A percentile compares a stretch with the other conserved stretches of the same genome.
These are phyloP conservation scores for Inga oerstediana DNA, from an alignment of 306 rosid genomes.

Conservation along the genomic window DNA sequence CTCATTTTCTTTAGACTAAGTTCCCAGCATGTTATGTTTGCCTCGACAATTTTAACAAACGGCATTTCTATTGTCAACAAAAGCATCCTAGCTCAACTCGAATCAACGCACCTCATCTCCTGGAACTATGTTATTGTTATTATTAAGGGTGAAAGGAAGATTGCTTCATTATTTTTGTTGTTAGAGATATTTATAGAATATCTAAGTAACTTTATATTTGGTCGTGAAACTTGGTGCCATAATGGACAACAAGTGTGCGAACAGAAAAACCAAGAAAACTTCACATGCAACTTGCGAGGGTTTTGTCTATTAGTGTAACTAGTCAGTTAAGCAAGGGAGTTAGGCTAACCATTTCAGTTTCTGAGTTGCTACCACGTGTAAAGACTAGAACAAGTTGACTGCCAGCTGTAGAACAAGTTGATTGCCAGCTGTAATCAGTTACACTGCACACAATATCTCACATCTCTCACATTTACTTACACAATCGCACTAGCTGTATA, in stretches of 20 bases:
- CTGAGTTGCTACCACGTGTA: no score
- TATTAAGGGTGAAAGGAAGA: background rate
- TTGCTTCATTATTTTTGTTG: background rate
- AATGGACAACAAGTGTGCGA: background rate
- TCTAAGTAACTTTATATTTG: background rate
- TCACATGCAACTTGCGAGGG: background rate
- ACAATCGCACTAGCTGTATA: no score
- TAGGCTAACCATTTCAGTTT: no score
- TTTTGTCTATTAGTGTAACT: no score
- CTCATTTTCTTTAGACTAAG: constrained; percentile 15
- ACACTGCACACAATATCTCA: no score
- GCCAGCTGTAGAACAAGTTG: no score
- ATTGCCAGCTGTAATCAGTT: no score
- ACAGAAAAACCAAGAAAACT: background rate
- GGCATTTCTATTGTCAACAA: background rate
- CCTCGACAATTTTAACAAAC: constrained; percentile 34
- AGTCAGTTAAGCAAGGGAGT: no score
- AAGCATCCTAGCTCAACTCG: background rate
- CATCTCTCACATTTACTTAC: no score
- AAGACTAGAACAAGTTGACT: no score
- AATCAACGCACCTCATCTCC: background rate
- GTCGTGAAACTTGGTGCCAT: background rate
- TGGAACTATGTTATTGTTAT: background rate
- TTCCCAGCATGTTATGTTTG: constrained; percentile 23
- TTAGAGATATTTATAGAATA: background rate